Percentiles rank a stretch among this genome's conserved stretches.
These are phyloP conservation scores for Amylostereum areolatum DNA, from an alignment of 1,284 basidiomycete genomes.

Conservation along the genomic window DNA sequence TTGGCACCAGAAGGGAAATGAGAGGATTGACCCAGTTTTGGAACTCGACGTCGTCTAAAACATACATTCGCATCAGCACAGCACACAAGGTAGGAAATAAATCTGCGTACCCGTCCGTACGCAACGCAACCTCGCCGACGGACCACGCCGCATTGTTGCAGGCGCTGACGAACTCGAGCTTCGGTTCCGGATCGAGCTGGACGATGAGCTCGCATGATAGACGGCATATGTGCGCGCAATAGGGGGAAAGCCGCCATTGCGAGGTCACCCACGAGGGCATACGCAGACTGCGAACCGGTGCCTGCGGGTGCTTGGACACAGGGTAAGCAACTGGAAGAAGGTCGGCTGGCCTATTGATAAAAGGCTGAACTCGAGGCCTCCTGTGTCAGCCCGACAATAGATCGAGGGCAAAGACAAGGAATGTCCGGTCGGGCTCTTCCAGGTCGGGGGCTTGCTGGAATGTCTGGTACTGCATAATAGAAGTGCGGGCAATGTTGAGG, in stretches of 20 bases:
- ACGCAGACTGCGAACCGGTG: constrained; percentile 92
- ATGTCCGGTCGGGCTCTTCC: constrained; percentile 92
- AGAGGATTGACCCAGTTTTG: constrained; percentile 85
- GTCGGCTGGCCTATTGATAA: constrained; percentile 73
- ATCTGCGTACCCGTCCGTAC: constrained; percentile 63
- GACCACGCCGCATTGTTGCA: constrained; percentile 99
- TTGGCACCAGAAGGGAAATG: constrained; percentile 86
- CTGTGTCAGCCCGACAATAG: constrained; percentile 93
- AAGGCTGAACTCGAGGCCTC: constrained; percentile 80
- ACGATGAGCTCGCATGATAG: constrained; percentile 88
- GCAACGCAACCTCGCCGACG: constrained; percentile 92
- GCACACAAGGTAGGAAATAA: constrained; percentile 1
- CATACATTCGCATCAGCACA: constrained; percentile 8
- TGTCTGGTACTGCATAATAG: constrained; percentile 77
- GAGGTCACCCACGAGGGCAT: constrained; percentile 95
- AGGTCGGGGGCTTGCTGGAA: constrained; percentile 81
- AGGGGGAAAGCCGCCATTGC: constrained; percentile 93
- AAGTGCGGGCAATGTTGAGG: constrained; percentile 75
- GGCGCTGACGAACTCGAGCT: constrained; percentile 92
- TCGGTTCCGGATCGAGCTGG: constrained; percentile 90
- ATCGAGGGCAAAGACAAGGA: constrained; percentile 96
- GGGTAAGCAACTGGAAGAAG: constrained; percentile 72
- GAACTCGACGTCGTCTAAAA: constrained; percentile 72
- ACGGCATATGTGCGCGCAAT: constrained; percentile 78
- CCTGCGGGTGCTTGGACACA: constrained; percentile 90